Base-by-base conservation (phyloP, 192 early-diverging fungal species). In the Allomyces arbusculus region DNA sequence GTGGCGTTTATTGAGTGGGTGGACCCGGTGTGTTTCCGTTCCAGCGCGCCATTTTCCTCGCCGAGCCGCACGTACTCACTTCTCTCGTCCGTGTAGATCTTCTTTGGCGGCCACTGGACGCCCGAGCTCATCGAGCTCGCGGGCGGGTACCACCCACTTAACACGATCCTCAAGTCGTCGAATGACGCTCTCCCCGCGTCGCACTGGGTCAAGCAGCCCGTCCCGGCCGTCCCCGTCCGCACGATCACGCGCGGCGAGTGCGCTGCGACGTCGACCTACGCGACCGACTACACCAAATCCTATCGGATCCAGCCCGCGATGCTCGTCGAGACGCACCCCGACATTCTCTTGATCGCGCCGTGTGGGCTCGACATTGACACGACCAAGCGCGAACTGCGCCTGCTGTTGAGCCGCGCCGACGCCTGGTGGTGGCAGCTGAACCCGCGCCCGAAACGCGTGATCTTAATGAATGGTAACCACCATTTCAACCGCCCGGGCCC, bases 401-500 rank as follows among this genome's bases (percentile, higher is more conserved):
- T 2, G 4, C n/a, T 75, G 12, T 45, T n/a, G 28, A 26, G 33
- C 24, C 44, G 63, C 44, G 62, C 62, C 0, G 50, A 66, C 26
- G 12, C 50, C 16, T 58, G 50, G 50, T 58, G 50, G 50, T 58
- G 50, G 50, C 20, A 14, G 3, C 12, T 58, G 12, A 20, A 14
- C 16, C 50, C 50, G 20, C 50, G 50, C 3, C 50, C 50, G 3
- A 58, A 58, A 5, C 61, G 70, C 23, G 65, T 82, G 43, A 72
- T 73, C 16, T 44, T 82, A n/a, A 78, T 80, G 55, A 77, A 82
- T 70, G 81, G 81, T n/a, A 74, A 79, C 67, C 73, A 81, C 67
- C 79, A 79, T 75, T 82, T 80, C 67, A 82, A 82, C 64, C 70
- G 81, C 9, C 79, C 81, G 4, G 79, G 81, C 3, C 79, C 79